These are phyloP conservation scores for Botrytis fragariae DNA, from an alignment of 2,329 filamentous ascomycete species.

Conservation along the genomic window DNA sequence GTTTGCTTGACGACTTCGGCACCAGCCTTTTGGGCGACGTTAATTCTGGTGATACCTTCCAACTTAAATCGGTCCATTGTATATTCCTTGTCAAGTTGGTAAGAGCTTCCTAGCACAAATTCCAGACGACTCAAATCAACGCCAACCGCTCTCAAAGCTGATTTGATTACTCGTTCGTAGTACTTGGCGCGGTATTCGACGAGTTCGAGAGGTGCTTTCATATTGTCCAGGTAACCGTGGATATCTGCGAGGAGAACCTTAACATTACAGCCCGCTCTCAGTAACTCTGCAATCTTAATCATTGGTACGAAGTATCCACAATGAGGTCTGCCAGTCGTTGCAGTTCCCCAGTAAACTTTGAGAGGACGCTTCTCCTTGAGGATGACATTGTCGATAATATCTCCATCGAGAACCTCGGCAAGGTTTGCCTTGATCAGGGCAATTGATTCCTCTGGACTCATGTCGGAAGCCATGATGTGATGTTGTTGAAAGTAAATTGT, in stretches of 20 bases:
- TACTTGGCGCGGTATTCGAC: slow-evolving; percentile 77
- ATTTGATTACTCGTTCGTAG: slow-evolving; percentile 74
- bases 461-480: slow-evolving; percentile 29
- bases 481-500: slow-evolving; percentile 15
- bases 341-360: slow-evolving; percentile 83
- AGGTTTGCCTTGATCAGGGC: slow-evolving; percentile 77
- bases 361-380: slow-evolving; percentile 67
- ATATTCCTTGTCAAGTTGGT: slow-evolving; percentile 73
- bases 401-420: slow-evolving; percentile 77
- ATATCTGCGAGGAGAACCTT: slow-evolving; percentile 70
- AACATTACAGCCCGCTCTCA: slow-evolving; percentile 79
- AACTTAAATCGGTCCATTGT: slow-evolving; percentile 86
- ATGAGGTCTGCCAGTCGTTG: slow-evolving; percentile 67
- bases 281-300: slow-evolving; percentile 85
- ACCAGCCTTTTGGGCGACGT: slow-evolving; percentile 76
- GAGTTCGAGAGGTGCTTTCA: slow-evolving; percentile 85
- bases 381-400: slow-evolving; percentile 74
- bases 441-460: slow-evolving; percentile 59
- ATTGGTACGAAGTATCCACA: slow-evolving; percentile 79
- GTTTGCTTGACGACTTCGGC: slow-evolving; percentile 84
- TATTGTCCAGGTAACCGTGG: slow-evolving; percentile 75
- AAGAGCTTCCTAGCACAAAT: slow-evolving; percentile 81
- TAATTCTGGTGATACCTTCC: slow-evolving; percentile 39
- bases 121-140: slow-evolving; percentile 73
- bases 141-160: slow-evolving; percentile 53